A percentile compares a stretch with the other conserved stretches of the same genome.
Evolutionary conservation across 2,329 filamentous ascomycete species (phyloP).

Genomic region (Nemania abortiva): DNA sequence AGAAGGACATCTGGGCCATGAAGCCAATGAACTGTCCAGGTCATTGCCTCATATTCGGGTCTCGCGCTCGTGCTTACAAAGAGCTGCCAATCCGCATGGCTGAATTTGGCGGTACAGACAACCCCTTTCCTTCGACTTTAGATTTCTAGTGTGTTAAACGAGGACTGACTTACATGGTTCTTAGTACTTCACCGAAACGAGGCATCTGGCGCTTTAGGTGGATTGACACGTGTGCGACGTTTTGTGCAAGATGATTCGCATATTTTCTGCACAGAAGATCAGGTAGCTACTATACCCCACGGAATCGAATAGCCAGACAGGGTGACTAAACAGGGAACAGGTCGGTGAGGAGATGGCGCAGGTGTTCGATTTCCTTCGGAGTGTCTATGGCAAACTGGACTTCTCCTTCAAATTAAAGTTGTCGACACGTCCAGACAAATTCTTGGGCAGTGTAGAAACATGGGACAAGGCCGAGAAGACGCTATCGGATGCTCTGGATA

Average conservation of each 20-base stretch:
- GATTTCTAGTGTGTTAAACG: neutral
- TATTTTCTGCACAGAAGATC: constrained; percentile 79
- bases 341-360: constrained; percentile 55
- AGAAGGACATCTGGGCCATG: constrained; percentile 79
- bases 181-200: constrained; percentile 83
- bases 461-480: constrained; percentile 91
- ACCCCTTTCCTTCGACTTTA: neutral
- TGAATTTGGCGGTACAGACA: constrained; percentile 73
- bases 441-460: constrained; percentile 67
- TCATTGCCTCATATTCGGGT: constrained; percentile 86
- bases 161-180: constrained; percentile 45
- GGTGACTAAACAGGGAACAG: constrained; percentile 19
- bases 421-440: constrained; percentile 37
- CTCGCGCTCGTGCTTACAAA: constrained; percentile 78
- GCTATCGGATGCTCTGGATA: constrained; percentile 81
- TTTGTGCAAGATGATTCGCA: constrained; percentile 94
- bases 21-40: constrained; percentile 96
- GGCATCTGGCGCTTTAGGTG: constrained; percentile 82
- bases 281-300: constrained; percentile 46
- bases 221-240: constrained; percentile 83
- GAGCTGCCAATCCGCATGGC: constrained; percentile 87
- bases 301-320: neutral
- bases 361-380: constrained; percentile 76
- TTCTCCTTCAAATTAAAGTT: constrained; percentile 76
- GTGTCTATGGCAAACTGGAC: constrained; percentile 82